A percentile compares a stretch with the other conserved stretches of the same genome.
Evolutionary conservation across 768 basidiomycete species (phyloP).

Genomic region (Auricularia sp.): DNA sequence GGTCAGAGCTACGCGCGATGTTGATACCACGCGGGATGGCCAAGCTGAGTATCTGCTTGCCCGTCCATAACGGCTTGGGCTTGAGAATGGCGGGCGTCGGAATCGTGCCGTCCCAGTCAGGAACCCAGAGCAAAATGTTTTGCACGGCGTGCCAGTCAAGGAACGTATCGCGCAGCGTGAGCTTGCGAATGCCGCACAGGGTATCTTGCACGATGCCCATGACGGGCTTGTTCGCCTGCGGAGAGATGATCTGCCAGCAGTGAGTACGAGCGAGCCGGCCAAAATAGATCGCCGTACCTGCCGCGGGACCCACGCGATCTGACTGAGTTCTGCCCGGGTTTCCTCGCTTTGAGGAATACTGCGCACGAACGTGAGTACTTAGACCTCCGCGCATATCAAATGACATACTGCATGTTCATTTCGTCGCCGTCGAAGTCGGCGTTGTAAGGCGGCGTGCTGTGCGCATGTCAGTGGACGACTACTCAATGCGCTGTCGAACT

Average conservation of each 20-base stretch:
- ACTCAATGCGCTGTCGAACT: conserved; percentile 27
- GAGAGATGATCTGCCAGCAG: conserved; percentile 78
- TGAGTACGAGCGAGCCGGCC: conserved; percentile 1
- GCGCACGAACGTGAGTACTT: conserved; percentile 9
- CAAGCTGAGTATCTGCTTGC: conserved; percentile 91
- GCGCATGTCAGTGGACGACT: not conserved
- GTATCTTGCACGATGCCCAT: conserved; percentile 99
- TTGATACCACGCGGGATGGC: conserved; percentile 94
- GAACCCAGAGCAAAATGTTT: conserved; percentile 96
- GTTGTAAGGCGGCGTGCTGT: conserved; percentile 91
- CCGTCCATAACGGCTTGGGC: conserved; percentile 95
- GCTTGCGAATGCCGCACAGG: conserved; percentile 92
- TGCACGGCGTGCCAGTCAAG: conserved; percentile 93
- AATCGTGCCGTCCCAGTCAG: conserved; percentile 90
- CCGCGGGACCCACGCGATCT: conserved; percentile 97
- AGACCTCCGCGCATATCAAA: not conserved
- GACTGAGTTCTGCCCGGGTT: conserved; percentile 93
- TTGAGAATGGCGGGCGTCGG: conserved; percentile 92
- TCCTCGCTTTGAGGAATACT: conserved; percentile 98
- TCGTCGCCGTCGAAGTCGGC: conserved; percentile 99
- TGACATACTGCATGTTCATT: conserved; percentile 99
- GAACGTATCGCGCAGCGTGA: conserved; percentile 91
- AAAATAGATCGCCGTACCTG: conserved; percentile 43
- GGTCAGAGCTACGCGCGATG: conserved; percentile 70
- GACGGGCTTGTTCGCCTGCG: conserved; percentile 98